Evolutionary conservation across 805 yeast genomes (phyloP).

Genomic region (Starmerella geochares): DNA sequence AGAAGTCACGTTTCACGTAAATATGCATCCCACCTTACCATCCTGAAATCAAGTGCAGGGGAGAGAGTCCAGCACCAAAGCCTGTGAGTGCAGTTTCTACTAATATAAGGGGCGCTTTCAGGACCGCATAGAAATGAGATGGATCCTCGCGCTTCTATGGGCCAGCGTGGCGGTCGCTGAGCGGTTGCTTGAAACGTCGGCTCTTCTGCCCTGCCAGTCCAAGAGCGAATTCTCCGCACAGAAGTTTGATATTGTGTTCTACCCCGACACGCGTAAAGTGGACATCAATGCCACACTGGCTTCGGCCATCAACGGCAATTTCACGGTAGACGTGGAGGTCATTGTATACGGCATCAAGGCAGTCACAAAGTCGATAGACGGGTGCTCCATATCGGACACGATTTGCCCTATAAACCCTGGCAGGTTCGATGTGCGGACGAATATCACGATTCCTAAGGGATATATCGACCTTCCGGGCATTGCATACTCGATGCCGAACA

Average conservation of each 20-base stretch:
- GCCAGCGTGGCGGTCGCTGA: constrained; percentile 27
- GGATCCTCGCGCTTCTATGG: constrained; percentile 3
- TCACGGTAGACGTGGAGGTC: constrained; percentile 54
- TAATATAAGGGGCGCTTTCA: not conserved
- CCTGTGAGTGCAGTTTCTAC: not conserved
- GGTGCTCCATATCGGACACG: constrained; percentile 52
- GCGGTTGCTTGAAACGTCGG: constrained; percentile 39
- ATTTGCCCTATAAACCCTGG: constrained; percentile 84
- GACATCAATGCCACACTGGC: constrained; percentile 63
- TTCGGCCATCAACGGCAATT: constrained; percentile 64
- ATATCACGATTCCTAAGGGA: constrained; percentile 37
- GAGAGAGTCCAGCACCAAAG: no score
- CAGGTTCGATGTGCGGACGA: constrained; percentile 58
- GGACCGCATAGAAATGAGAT: not conserved
- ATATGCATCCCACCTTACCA: not conserved
- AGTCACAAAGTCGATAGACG: constrained; percentile 43
- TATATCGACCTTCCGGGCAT: constrained; percentile 56
- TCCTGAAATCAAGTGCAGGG: not conserved
- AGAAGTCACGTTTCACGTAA: constrained; percentile 1
- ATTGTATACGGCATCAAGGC: constrained; percentile 73
- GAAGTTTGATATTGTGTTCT: constrained; percentile 63
- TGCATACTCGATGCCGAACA: constrained; percentile 84
- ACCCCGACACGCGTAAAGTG: constrained; percentile 54
- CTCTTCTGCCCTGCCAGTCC: constrained; percentile 85
- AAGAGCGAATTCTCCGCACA: constrained; percentile 79